phyloP scores from a whole-genome alignment of 2,329 filamentous ascomycete genomes.

The Claviceps maximensis region DNA sequence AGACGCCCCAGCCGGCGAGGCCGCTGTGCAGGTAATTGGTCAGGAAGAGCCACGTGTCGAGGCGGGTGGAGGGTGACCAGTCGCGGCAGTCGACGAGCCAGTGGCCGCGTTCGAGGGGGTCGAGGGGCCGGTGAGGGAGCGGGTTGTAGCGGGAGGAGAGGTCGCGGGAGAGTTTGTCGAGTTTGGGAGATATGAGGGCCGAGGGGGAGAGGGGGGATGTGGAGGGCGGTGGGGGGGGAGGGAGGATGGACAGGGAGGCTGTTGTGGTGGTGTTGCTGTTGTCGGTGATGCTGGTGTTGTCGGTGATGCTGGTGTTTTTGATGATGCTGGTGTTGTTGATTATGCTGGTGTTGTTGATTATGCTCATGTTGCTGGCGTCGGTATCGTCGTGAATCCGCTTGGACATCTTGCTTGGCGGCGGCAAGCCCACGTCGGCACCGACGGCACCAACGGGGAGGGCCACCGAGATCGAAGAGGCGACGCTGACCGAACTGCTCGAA shows the following conservation, averaged over 20 bases:
- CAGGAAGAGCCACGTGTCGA: slow-evolving; percentile 49
- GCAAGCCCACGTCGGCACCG: slow-evolving; percentile 12
- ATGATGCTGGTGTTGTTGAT: slow-evolving; percentile 6
- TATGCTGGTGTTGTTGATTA: too few species aligned
- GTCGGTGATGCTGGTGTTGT: too few species aligned
- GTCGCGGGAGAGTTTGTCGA: slow-evolving; percentile 37
- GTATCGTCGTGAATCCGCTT: slow-evolving; percentile 2
- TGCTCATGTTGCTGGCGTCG: too few species aligned
- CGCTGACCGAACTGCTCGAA: slow-evolving; percentile 17
- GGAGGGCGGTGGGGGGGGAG: slow-evolving; percentile 38
- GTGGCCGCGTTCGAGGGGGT: slow-evolving; percentile 59
- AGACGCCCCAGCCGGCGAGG: slow-evolving; percentile 54
- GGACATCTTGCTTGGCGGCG: slow-evolving; percentile 16
- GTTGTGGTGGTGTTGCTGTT: background rate
- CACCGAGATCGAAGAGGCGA: slow-evolving; percentile 9
- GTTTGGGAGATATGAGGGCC: slow-evolving; percentile 43
- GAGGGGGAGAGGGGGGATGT: slow-evolving; percentile 28
- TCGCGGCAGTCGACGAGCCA: slow-evolving; percentile 52
- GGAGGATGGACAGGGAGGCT: slow-evolving; percentile 27
- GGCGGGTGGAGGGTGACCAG: slow-evolving; percentile 38
- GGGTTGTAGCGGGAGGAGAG: slow-evolving; percentile 42
- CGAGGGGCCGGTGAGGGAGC: slow-evolving; percentile 14
- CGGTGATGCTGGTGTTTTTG: background rate
- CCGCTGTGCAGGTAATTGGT: slow-evolving; percentile 45
- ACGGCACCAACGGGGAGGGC: background rate